Percentiles rank a stretch among this genome's conserved stretches.
Conservation (phyloP, 2,329 filamentous ascomycete genomes). For the Graphium sp. region DNA sequence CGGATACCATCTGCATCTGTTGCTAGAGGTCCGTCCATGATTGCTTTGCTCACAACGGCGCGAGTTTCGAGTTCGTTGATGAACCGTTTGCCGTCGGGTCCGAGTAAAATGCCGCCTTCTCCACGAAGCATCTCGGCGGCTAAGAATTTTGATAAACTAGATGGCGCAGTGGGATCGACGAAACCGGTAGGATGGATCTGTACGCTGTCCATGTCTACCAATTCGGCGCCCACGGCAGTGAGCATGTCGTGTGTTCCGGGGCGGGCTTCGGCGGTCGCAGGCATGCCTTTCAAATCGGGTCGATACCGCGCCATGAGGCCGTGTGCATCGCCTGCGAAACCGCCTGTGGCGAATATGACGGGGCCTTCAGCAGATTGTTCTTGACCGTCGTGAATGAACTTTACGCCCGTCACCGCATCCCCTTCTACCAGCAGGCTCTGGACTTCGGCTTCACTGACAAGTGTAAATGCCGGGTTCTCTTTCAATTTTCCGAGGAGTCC, state of each 20-base stretch:
- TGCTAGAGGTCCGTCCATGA: constrained; percentile 21
- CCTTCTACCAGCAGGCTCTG: constrained; percentile 23
- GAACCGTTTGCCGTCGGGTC: constrained; percentile 29
- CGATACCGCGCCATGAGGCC: constrained; percentile 38
- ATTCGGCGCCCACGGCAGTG: constrained; percentile 17
- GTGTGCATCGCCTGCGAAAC: constrained; percentile 43
- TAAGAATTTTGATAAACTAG: constrained; percentile 38
- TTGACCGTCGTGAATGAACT: constrained; percentile 21
- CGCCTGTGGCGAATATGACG: constrained; percentile 43
- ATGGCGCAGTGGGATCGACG: constrained; percentile 30
- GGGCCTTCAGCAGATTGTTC: constrained; percentile 26
- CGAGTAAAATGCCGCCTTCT: constrained; percentile 42
- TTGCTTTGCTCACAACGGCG: constrained; percentile 33
- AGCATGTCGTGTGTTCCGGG: constrained; percentile 33
- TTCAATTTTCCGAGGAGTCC: constrained; percentile 33
- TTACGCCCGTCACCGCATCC: constrained; percentile 30
- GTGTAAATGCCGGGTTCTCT: constrained; percentile 27
- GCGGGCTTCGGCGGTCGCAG: constrained; percentile 44
- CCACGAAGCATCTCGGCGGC: constrained; percentile 46
- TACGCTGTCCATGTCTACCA: constrained; percentile 36
- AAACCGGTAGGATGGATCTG: constrained; percentile 52
- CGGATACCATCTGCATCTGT: constrained; percentile 12
- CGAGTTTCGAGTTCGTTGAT: constrained; percentile 46
- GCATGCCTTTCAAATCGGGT: constrained; percentile 39
- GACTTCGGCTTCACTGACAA: constrained; percentile 35